Base-by-base conservation (phyloP, 192 early-diverging fungal species). In the Umbelopsis isabellina region DNA sequence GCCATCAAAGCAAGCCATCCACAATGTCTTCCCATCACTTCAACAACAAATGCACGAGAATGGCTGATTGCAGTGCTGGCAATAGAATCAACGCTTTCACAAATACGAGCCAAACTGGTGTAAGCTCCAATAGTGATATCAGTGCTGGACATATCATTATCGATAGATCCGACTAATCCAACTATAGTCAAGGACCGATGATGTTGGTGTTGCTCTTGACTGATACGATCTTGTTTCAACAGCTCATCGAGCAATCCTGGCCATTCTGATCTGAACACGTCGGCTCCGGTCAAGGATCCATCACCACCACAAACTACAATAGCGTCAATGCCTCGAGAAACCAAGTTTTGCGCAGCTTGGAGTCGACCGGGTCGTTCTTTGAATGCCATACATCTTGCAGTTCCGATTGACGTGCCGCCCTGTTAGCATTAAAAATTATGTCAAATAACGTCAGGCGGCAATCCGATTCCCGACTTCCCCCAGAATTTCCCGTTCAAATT, bases 1-100 rank as follows among this genome's bases (percentile, higher is more conserved):
- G 93, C 91, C 86, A 92, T 94, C 33, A 94, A 82, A 25, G 92
- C 93, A 37, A 95, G 79, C 97, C 97, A 99, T 20, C 97, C 97
- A 75, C 97, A 99, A 74, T 97, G 94, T 48, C 97, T 89, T 11
- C 95, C 97, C 97, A 99, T 99, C 41, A 99, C 97, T 72, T 99
- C 97, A 44, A 99, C 88, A 13, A 99, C 94, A 75, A 99, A 99
- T 9, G 97, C 97, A 55, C 97, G 91, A 65, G 93, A 93, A 76
- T 99, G 97, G 76, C 93, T 95, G 46, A 89, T 85, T 0, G 97
- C 97, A 3, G 97, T 99, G 46, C 93, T 93, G 1, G 90, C 87
- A 48, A 99, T 92, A 0, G 93, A 91, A 75, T 99, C 97, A 2
- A 99, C 90, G 46, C 90, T 87, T 74, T 99, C 97, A 80, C 97